Evolutionary conservation across 139 green algal genomes (phyloP).

Genomic region (Closterium sp.): DNA sequence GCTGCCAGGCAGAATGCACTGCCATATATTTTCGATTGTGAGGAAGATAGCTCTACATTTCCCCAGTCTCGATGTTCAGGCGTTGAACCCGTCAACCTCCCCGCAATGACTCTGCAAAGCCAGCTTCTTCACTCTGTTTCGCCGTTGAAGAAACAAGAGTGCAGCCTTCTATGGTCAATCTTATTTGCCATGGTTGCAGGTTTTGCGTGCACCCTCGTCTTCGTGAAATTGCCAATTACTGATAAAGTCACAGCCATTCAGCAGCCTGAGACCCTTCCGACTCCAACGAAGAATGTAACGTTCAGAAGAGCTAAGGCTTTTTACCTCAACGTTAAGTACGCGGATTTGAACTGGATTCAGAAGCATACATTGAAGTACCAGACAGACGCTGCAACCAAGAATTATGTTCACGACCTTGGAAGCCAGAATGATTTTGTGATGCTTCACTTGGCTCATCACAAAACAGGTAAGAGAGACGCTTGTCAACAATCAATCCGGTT

Average conservation of each 20-base stretch:
- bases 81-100: neutral
- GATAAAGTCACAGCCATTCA: neutral
- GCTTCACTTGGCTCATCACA: conserved; percentile 29
- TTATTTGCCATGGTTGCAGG: neutral
- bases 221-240: neutral
- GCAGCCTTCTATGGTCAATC: neutral
- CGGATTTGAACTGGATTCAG: neutral
- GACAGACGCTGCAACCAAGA: neutral
- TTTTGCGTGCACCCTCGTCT: neutral
- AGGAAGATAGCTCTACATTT: neutral
- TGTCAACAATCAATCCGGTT: neutral
- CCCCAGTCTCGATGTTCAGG: neutral
- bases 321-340: neutral
- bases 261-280: neutral
- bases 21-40: too few relatives aligned
- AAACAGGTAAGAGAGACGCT: conserved; percentile 7
- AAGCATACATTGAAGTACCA: neutral
- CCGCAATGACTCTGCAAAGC: neutral
- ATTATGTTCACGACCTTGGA: neutral
- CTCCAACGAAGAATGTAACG: neutral
- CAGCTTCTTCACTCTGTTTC: neutral
- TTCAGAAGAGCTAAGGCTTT: conserved; percentile 1
- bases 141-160: neutral
- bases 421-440: conserved; percentile 7
- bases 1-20: too few relatives aligned